Evolutionary conservation across 768 basidiomycete species (phyloP).

Genomic region (Termitomyces sp.): DNA sequence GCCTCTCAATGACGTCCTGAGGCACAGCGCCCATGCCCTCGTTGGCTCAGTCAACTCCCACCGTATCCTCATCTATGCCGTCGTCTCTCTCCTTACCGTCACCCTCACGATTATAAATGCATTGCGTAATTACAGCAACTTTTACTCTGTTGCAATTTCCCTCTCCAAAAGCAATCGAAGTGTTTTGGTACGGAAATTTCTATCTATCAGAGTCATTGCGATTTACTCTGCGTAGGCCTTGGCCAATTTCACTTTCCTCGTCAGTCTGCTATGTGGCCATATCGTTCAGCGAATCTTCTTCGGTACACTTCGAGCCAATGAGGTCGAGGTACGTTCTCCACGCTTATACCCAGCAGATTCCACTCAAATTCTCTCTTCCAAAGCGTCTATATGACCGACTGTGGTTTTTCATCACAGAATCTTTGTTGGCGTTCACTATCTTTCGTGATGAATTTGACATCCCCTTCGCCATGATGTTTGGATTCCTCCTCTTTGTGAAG

Average conservation of each 20-base stretch:
- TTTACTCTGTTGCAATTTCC: constrained; percentile 90
- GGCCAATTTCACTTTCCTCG: constrained; percentile 84
- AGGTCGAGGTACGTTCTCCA: constrained; percentile 73
- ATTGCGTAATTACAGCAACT: constrained; percentile 80
- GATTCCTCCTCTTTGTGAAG: constrained; percentile 90
- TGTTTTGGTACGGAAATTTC: constrained; percentile 61
- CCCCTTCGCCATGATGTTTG: constrained; percentile 92
- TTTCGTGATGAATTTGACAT: constrained; percentile 94
- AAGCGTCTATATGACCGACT: constrained; percentile 93
- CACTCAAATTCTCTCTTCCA: neutral
- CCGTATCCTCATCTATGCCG: constrained; percentile 64
- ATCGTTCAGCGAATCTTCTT: constrained; percentile 87
- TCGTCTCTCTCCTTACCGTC: constrained; percentile 66
- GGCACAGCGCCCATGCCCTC: constrained; percentile 48
- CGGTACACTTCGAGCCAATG: constrained; percentile 79
- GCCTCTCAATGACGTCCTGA: constrained; percentile 48
- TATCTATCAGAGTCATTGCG: neutral
- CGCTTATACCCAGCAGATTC: neutral
- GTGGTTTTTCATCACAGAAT: constrained; percentile 98
- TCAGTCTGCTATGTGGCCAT: constrained; percentile 74
- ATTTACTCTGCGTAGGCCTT: constrained; percentile 54
- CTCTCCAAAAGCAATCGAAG: constrained; percentile 94
- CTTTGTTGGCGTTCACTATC: constrained; percentile 92
- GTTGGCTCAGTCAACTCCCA: constrained; percentile 53
- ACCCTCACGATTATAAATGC: constrained; percentile 76